Percentiles rank a stretch among this genome's conserved stretches.
Evolutionary conservation across 805 yeast species (phyloP).

Genomic region (Brettanomyces sp.): DNA sequence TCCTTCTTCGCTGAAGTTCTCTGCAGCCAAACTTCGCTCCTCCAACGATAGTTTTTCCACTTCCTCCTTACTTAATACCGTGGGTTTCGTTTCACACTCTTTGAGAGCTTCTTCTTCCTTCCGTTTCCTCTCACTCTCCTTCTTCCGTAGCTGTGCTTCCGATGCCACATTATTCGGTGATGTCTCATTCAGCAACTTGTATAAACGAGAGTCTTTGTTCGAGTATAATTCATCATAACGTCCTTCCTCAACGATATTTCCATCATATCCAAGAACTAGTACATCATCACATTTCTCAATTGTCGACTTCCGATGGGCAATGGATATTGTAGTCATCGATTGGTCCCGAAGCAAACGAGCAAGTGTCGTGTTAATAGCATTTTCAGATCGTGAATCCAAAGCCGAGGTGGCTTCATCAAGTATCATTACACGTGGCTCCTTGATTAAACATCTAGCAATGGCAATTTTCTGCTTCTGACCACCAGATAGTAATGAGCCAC

Average conservation of each 20-base stretch:
- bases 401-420: slow-evolving; percentile 90
- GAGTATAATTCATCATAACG: slow-evolving; percentile 46
- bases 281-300: slow-evolving; percentile 77
- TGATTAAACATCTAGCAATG: slow-evolving; percentile 63
- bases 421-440: slow-evolving; percentile 53
- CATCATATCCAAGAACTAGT: slow-evolving; percentile 69
- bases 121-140: neutral
- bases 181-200: slow-evolving; percentile 22
- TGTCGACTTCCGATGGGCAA: slow-evolving; percentile 87
- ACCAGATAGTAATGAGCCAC: slow-evolving; percentile 57
- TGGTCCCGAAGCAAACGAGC: slow-evolving; percentile 44
- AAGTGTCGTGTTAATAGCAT: slow-evolving; percentile 70
- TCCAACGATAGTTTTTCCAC: slow-evolving; percentile 2
- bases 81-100: neutral
- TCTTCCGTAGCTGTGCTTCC: slow-evolving; percentile 7
- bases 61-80: slow-evolving; percentile 3
- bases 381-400: slow-evolving; percentile 79
- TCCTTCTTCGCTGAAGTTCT: slow-evolving; percentile 10
- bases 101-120: neutral
- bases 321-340: slow-evolving; percentile 69
- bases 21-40: slow-evolving; percentile 5
- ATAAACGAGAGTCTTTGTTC: slow-evolving; percentile 26
- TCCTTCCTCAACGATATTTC: slow-evolving; percentile 73
- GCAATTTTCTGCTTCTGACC: slow-evolving; percentile 76
- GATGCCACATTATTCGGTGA: slow-evolving; percentile 6